Evolutionary conservation across 257 asterid species (phyloP).

Genomic region (Mentha longifolia): DNA sequence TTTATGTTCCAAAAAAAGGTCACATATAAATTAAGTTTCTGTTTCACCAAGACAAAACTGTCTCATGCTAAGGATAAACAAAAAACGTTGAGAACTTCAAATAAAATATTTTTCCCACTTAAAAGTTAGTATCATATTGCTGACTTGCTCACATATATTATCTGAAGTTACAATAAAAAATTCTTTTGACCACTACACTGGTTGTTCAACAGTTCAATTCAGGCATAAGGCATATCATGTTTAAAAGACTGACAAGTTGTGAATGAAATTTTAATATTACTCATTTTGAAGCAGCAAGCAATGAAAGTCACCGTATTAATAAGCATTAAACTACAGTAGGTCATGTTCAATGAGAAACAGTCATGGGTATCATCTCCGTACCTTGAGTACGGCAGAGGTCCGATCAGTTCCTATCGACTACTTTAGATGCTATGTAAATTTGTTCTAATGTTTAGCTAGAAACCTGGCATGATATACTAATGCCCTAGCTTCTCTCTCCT

Average conservation of each 20-base stretch:
- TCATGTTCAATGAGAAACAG: neutral
- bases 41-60: neutral
- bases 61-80: neutral
- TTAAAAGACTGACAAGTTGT: neutral
- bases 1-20: neutral
- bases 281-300: neutral
- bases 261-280: neutral
- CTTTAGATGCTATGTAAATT: neutral
- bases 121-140: neutral
- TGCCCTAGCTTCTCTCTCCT: neutral
- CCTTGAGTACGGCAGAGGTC: neutral
- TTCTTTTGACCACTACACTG: neutral
- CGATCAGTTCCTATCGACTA: neutral
- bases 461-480: neutral
- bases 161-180: neutral
- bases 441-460: constrained; percentile 7
- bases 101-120: neutral
- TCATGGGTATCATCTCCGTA: neutral
- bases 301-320: neutral
- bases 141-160: too few relatives aligned
- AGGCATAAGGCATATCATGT: too few relatives aligned
- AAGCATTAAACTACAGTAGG: neutral
- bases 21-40: neutral
- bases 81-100: constrained; percentile 7
- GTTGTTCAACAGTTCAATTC: neutral